Evolutionary conservation across 2,329 filamentous ascomycete species (phyloP).

Genomic region (Fusarium buharicum): DNA sequence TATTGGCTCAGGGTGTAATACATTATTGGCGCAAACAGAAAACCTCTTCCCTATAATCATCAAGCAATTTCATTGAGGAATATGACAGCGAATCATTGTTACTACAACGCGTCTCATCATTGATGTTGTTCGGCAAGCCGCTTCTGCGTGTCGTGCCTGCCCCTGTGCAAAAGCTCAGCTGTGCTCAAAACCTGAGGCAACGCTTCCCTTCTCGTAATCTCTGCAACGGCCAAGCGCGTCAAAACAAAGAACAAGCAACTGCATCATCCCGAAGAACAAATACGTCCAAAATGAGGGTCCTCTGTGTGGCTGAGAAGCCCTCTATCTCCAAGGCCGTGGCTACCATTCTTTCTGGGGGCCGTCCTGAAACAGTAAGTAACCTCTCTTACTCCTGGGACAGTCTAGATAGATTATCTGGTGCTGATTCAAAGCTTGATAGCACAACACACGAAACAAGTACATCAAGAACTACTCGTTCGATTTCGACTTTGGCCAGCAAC

Average conservation of each 20-base stretch:
- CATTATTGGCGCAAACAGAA: neutral
- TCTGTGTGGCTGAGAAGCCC: slow-evolving; percentile 75
- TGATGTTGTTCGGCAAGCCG: slow-evolving; percentile 8
- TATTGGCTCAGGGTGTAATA: slow-evolving; percentile 1
- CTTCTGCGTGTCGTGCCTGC: slow-evolving; percentile 27
- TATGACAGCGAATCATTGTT: slow-evolving; percentile 28
- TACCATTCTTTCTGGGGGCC: slow-evolving; percentile 84
- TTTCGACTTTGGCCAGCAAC: slow-evolving; percentile 83
- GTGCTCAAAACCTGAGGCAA: slow-evolving; percentile 27
- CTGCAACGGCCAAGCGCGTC: neutral
- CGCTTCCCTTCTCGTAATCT: slow-evolving; percentile 15
- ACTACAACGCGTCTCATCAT: slow-evolving; percentile 15
- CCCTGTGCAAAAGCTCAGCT: slow-evolving; percentile 15
- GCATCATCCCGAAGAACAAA: neutral
- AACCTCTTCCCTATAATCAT: neutral
- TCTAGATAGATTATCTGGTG: neutral
- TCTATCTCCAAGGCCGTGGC: slow-evolving; percentile 97
- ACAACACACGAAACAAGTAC: slow-evolving; percentile 75
- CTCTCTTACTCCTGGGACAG: neutral
- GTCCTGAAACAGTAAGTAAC: slow-evolving; percentile 71
- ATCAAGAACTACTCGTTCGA: slow-evolving; percentile 95
- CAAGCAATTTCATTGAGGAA: slow-evolving; percentile 1
- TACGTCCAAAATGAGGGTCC: slow-evolving; percentile 57
- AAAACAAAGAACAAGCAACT: slow-evolving; percentile 1
- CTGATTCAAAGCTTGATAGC: slow-evolving; percentile 58